These are phyloP conservation scores for Salvia rosmarinus DNA, from an alignment of 257 asterid species.

Conservation along the genomic window DNA sequence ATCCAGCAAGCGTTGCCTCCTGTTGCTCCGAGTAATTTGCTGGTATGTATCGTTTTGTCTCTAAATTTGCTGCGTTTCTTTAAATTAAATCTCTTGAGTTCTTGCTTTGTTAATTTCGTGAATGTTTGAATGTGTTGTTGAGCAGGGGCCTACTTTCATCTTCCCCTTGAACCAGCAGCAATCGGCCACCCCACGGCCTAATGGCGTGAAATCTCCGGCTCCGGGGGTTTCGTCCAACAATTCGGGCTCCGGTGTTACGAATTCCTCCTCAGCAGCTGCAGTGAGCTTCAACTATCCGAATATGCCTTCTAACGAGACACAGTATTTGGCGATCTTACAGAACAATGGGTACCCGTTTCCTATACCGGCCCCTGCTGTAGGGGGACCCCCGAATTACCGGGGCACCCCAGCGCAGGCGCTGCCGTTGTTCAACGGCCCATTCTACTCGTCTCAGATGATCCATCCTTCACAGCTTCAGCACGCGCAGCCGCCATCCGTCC, in stretches of 20 bases:
- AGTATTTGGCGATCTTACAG: conserved; percentile 81
- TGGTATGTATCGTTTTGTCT: conserved; percentile 46
- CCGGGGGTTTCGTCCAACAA: conserved; percentile 41
- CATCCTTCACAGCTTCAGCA: conserved; percentile 78
- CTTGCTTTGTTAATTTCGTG: not conserved
- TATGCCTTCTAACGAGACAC: conserved; percentile 74
- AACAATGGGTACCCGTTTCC: conserved; percentile 80
- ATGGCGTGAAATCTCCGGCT: conserved; percentile 37
- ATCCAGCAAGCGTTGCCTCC: conserved; percentile 88
- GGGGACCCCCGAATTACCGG: conserved; percentile 73
- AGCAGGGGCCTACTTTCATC: conserved; percentile 83
- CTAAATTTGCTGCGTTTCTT: not conserved
- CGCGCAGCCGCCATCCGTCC: conserved; percentile 44
- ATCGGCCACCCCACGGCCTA: conserved; percentile 61
- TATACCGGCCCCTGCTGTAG: conserved; percentile 71
- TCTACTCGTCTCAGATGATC: conserved; percentile 81
- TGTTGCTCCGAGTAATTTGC: conserved; percentile 65
- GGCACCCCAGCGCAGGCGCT: conserved; percentile 75
- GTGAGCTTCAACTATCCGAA: conserved; percentile 86
- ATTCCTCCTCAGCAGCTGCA: conserved; percentile 52
- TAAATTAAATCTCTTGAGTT: not conserved
- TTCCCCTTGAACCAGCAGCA: conserved; percentile 92
- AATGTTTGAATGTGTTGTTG: conserved; percentile 5
- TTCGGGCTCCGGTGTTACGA: conserved; percentile 41
- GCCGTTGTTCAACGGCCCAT: conserved; percentile 84